Base-by-base conservation (phyloP, 2,329 filamentous ascomycete species). In the Phialemoniopsis sp. region DNA sequence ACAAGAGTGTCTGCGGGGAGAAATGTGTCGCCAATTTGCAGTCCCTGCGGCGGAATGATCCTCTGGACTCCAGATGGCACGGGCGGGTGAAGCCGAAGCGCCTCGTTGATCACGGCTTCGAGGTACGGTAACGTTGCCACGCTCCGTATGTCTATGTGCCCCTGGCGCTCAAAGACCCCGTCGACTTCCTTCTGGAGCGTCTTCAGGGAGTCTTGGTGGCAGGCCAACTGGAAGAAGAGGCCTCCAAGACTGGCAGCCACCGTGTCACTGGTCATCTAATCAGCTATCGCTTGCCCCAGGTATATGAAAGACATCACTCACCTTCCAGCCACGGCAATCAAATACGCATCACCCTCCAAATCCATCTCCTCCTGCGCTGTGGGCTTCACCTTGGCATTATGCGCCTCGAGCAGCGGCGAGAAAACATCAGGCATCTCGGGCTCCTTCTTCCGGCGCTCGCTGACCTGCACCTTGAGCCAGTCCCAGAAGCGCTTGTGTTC, bases 51-150 rank as follows among this genome's bases (percentile, higher is more conserved):
- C 10, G 21, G 21, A 10, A 26, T 26, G 10, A 26, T 10, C 21
- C 21, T 26, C 21, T 26, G 21, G 10, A 26, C 21, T 6, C 21
- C 21, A 10, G 21, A 26, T 26, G 75, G 73, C 8, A 78, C 57
- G 0, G 74, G 72, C 10, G 71, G 63, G 34, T 72, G 70, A 1
- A 78, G 52, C 1, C 71, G 53, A 4, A 76, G 47, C 0, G 70
- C 70, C 48, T 78, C 73, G 34, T 70, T 72, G 45, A 76, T 63
- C 2, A 76, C 55, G 2, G 70, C 70, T 34, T 72, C 59, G 1
- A 76, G 52, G 42, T 67, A 76, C 0, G 55, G 52, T 13, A 71
- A 57, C 6, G 6, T 26, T 6, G 21, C 21, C 21, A 26, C 6
- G 21, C 21, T 26, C 6, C 21, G 21, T 6, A 26, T 26, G 10